Percentiles rank a stretch among this genome's conserved stretches.
These are phyloP conservation scores for Geotrichum fermentans DNA, from an alignment of 1,139 yeast species.

Conservation along the genomic window DNA sequence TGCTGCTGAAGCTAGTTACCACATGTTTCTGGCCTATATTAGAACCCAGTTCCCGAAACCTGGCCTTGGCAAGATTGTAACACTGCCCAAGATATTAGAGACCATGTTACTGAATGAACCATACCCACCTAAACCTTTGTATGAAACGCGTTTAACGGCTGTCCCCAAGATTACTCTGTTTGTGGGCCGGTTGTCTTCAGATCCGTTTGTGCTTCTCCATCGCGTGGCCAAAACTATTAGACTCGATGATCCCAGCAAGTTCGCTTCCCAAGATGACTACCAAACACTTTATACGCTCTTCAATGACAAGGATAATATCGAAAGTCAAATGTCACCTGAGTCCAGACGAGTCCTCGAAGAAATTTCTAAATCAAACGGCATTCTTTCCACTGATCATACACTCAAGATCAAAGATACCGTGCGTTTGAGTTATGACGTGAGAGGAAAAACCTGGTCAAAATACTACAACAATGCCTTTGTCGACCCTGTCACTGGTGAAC, in stretches of 20 bases:
- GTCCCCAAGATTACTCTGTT: conserved; percentile 68
- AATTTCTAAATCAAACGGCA: conserved; percentile 34
- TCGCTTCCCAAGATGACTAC: conserved; percentile 73
- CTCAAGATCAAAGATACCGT: conserved; percentile 30
- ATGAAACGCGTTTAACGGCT: conserved; percentile 43
- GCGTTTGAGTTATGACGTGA: conserved; percentile 39
- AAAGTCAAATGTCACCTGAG: conserved; percentile 65
- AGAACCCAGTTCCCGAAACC: conserved; percentile 52
- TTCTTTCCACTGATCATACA: conserved; percentile 29
- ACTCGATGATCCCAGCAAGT: conserved; percentile 65
- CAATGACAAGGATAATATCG: conserved; percentile 57
- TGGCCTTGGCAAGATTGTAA: neutral
- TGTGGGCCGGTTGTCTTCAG: conserved; percentile 57
- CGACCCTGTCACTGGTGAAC: conserved; percentile 33
- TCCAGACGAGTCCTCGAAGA: conserved; percentile 63
- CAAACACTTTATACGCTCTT: conserved; percentile 69
- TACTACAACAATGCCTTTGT: conserved; percentile 37
- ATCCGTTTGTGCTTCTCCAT: conserved; percentile 53
- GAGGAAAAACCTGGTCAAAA: conserved; percentile 40
- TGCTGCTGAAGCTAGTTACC: conserved; percentile 83
- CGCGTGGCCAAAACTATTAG: conserved; percentile 62
- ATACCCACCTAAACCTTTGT: conserved; percentile 34
- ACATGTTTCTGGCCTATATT: conserved; percentile 67
- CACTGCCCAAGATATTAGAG: conserved; percentile 25
- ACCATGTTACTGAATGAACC: conserved; percentile 51